Percentiles rank a stretch among this genome's conserved stretches.
Evolutionary conservation across 2,329 filamentous ascomycete genomes (phyloP).

Genomic region (Trichophyton simii): DNA sequence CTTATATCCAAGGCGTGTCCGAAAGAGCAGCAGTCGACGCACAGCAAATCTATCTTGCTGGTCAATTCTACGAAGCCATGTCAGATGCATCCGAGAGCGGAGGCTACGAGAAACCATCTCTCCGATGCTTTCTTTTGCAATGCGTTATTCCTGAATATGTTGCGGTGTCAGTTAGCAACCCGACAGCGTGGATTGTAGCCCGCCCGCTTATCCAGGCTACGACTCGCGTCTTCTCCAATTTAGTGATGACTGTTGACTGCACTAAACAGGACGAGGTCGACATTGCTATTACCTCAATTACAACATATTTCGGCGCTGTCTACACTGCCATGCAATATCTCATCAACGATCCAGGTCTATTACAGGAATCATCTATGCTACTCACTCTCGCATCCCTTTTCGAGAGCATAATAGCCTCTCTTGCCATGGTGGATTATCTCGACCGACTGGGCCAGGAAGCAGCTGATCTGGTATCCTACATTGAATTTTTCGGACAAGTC

Average conservation of each 20-base stretch:
- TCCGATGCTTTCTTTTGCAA: constrained; percentile 42
- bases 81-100: constrained; percentile 32
- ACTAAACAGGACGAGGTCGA: constrained; percentile 28
- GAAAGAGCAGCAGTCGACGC: constrained; percentile 47
- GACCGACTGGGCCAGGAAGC: constrained; percentile 22
- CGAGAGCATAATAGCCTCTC: constrained; percentile 28
- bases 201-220: constrained; percentile 41
- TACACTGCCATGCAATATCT: constrained; percentile 27
- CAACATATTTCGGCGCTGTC: constrained; percentile 28
- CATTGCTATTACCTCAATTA: constrained; percentile 26
- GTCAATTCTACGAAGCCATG: constrained; percentile 43
- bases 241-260: constrained; percentile 37
- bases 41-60: constrained; percentile 44
- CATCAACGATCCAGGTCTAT: constrained; percentile 21
- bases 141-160: constrained; percentile 48
- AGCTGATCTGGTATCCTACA: constrained; percentile 19
- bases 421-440: constrained; percentile 38
- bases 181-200: constrained; percentile 40
- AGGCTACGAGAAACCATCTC: constrained; percentile 28
- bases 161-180: constrained; percentile 34
- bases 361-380: constrained; percentile 30
- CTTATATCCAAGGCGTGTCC: constrained; percentile 48
- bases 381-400: constrained; percentile 29
- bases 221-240: constrained; percentile 29
- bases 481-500: constrained; percentile 32